Conservation (phyloP, 495 filamentous ascomycete species). For the Geopyxis carbonaria region DNA sequence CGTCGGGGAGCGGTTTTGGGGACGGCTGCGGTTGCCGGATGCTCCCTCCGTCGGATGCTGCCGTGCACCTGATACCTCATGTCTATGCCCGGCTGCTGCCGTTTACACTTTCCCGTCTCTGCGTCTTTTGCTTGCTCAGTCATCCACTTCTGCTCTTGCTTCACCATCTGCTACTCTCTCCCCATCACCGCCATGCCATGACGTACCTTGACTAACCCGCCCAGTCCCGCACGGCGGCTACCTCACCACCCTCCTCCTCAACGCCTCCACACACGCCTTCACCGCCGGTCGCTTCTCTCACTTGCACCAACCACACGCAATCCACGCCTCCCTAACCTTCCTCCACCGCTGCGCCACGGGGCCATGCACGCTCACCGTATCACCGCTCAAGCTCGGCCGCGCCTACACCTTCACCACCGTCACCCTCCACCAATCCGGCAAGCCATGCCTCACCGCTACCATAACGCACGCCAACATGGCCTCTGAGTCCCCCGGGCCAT, state of each 20-base stretch:
- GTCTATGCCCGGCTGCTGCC: too few species aligned
- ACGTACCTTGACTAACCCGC: not conserved
- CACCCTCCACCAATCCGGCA: constrained; percentile 35
- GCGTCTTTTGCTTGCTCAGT: too few species aligned
- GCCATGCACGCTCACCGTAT: constrained; percentile 43
- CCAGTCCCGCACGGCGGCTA: constrained; percentile 75
- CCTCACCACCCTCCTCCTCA: constrained; percentile 46
- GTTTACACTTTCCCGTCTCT: too few species aligned
- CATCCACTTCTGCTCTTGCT: not conserved
- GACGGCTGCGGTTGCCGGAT: too few species aligned
- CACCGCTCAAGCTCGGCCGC: constrained; percentile 55
- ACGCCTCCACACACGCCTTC: constrained; percentile 46
- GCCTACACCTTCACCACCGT: constrained; percentile 55
- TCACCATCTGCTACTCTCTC: not conserved
- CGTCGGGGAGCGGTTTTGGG: too few species aligned
- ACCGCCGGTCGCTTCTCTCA: constrained; percentile 37
- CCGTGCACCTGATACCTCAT: too few species aligned
- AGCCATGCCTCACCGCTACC: constrained; percentile 7
- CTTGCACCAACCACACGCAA: constrained; percentile 43
- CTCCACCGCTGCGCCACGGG: constrained; percentile 50
- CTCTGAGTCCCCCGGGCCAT: not conserved
- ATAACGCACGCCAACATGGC: constrained; percentile 7
- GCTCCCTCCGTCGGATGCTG: too few species aligned
- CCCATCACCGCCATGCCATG: too few species aligned
- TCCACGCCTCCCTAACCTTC: constrained; percentile 57